Percentiles rank a stretch among this genome's conserved stretches.
phyloP scores from a whole-genome alignment of 164 flowering plant genomes.

The Taxillus chinensis region DNA sequence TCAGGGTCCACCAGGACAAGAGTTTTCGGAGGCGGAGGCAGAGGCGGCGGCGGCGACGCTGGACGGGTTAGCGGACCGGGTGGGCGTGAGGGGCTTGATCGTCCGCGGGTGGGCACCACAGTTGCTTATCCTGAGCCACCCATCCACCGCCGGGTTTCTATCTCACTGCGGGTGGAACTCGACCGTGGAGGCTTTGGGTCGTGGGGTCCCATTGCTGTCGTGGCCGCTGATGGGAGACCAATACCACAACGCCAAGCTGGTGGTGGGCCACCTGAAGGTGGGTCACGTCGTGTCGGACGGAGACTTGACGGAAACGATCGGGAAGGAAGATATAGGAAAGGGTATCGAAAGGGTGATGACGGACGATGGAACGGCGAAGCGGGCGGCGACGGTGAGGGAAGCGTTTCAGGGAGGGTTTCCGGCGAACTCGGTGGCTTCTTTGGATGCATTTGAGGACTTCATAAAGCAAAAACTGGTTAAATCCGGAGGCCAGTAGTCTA shows the following conservation, averaged over 20 bases:
- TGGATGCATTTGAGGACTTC: conserved; percentile 34
- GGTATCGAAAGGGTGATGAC: conserved; percentile 40
- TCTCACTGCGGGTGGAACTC: no score
- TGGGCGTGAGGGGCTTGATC: conserved; percentile 37
- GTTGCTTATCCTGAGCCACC: no score
- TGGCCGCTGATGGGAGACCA: background rate
- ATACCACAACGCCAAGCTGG: background rate
- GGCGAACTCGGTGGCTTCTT: conserved; percentile 25
- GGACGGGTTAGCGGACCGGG: conserved; percentile 23
- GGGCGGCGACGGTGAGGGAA: conserved; percentile 10
- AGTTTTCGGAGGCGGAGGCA: background rate
- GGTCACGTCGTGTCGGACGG: background rate
- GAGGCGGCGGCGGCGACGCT: conserved; percentile 28
- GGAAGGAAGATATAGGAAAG: conserved; percentile 27
- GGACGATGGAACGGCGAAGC: conserved; percentile 25
- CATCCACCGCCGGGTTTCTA: no score
- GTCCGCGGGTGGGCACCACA: conserved; percentile 12
- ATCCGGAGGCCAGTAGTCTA: no score
- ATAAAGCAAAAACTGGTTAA: no score
- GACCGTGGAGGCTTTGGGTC: background rate
- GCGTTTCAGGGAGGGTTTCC: conserved; percentile 38
- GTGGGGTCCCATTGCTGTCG: background rate
- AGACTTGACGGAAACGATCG: conserved; percentile 1
- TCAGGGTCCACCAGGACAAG: conserved; percentile 10
- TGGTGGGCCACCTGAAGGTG: background rate